Conservation (phyloP, 139 green algal species). For the Gonium pectorale region DNA sequence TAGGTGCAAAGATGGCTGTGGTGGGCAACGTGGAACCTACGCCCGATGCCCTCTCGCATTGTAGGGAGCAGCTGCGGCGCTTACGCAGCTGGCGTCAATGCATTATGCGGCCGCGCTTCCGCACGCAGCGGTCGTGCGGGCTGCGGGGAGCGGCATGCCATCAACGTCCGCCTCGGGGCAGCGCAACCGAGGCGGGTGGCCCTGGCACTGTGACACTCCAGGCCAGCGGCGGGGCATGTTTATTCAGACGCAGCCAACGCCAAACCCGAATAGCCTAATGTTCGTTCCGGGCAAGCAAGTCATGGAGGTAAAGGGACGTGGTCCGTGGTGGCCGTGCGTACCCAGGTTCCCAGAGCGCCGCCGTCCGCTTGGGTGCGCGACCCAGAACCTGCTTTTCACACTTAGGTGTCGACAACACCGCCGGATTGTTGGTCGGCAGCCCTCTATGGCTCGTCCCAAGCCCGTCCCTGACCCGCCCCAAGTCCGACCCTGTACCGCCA, state of each 20-base stretch:
- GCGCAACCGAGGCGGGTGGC: background rate
- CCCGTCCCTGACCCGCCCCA: too few relatives aligned
- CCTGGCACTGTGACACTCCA: background rate
- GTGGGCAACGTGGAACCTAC: background rate
- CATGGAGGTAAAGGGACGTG: slow-evolving; percentile 65
- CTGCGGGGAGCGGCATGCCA: background rate
- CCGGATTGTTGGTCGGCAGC: too few relatives aligned
- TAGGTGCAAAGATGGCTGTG: too few relatives aligned
- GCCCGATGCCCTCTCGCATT: background rate
- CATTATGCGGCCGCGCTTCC: background rate
- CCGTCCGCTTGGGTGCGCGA: too few relatives aligned
- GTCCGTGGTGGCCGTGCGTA: too few relatives aligned
- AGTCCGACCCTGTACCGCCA: too few relatives aligned
- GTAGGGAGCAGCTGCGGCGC: background rate
- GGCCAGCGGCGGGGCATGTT: slow-evolving; percentile 86
- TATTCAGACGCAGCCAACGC: slow-evolving; percentile 97
- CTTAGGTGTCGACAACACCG: too few relatives aligned
- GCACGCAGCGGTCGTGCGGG: background rate
- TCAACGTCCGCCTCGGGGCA: slow-evolving; percentile 1
- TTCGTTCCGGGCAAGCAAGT: slow-evolving; percentile 92
- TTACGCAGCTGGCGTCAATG: background rate
- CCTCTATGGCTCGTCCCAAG: too few relatives aligned
- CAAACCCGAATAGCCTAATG: slow-evolving; percentile 97
- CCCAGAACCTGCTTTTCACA: too few relatives aligned
- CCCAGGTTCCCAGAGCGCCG: too few relatives aligned